Evolutionary conservation across 768 basidiomycete genomes (phyloP).

Genomic region (Leccinum arenicola): DNA sequence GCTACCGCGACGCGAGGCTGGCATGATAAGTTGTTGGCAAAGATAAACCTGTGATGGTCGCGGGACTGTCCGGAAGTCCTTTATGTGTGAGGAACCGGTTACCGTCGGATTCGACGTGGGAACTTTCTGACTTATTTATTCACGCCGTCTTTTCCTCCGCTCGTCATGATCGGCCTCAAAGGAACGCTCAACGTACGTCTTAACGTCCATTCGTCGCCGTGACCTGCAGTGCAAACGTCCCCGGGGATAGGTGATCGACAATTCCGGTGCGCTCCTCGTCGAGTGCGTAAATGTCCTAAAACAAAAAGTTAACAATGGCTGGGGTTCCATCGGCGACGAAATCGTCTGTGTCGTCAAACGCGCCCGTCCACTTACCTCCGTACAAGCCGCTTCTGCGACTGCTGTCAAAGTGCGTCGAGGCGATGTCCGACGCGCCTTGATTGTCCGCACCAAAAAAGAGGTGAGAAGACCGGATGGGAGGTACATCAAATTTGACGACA

Average conservation of each 20-base stretch:
- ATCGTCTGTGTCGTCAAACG: constrained; percentile 94
- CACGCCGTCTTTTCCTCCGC: neutral
- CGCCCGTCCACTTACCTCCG: constrained; percentile 76
- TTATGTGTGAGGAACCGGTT: neutral
- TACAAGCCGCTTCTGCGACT: constrained; percentile 63
- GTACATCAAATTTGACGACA: constrained; percentile 90
- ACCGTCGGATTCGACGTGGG: constrained; percentile 18
- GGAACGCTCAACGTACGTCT: constrained; percentile 76
- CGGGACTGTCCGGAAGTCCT: neutral
- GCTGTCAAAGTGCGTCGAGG: constrained; percentile 90
- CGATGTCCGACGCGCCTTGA: constrained; percentile 93
- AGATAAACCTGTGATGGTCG: neutral
- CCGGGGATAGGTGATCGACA: constrained; percentile 82
- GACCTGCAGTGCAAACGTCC: neutral
- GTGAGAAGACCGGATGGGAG: constrained; percentile 87
- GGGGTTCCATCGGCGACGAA: constrained; percentile 92
- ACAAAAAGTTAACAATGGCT: constrained; percentile 93
- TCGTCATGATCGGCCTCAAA: constrained; percentile 90
- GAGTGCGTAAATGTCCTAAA: constrained; percentile 98
- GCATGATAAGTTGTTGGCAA: constrained; percentile 43
- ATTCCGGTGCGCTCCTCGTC: constrained; percentile 90
- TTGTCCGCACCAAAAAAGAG: constrained; percentile 88
- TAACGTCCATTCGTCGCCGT: neutral
- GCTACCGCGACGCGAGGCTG: constrained; percentile 73
- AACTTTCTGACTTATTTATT: constrained; percentile 20